Evolutionary conservation across 495 filamentous ascomycete species (phyloP).

Genomic region (Penicillium argentinense): DNA sequence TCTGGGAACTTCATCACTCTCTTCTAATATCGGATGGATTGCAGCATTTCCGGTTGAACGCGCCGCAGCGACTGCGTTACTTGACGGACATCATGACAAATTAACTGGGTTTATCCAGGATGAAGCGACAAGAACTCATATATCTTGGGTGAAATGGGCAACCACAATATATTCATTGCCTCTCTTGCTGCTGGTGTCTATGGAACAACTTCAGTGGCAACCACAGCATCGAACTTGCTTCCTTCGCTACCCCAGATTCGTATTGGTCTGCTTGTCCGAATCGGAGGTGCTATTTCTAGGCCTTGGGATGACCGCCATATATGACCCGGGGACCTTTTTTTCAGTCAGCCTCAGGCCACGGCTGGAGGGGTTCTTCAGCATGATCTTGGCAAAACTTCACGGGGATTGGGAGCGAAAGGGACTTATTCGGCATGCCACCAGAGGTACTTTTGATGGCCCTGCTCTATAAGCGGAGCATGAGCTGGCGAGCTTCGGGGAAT

Average conservation of each 20-base stretch:
- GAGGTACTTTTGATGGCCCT: background rate
- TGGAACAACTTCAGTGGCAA: background rate
- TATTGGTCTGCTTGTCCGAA: slow-evolving; percentile 21
- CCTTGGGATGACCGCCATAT: too few species aligned
- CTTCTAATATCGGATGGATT: too few species aligned
- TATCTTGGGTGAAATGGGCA: slow-evolving; percentile 16
- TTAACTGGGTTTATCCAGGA: too few species aligned
- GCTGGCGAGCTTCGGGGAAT: too few species aligned
- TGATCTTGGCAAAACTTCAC: background rate
- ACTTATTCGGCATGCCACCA: background rate
- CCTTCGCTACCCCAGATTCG: slow-evolving; percentile 12
- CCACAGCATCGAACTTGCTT: background rate
- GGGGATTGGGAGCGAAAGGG: background rate
- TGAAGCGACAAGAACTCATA: slow-evolving; percentile 30
- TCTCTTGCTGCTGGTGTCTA: slow-evolving; percentile 32
- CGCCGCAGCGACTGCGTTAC: too few species aligned
- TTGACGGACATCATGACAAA: too few species aligned
- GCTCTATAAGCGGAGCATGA: too few species aligned
- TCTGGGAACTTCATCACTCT: too few species aligned
- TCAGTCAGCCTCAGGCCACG: slow-evolving; percentile 5
- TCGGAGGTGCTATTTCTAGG: too few species aligned
- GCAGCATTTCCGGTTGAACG: too few species aligned
- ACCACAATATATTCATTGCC: slow-evolving; percentile 38
- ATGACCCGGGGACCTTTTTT: slow-evolving; percentile 13
- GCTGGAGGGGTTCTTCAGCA: slow-evolving; percentile 1